These are phyloP conservation scores for Limonium bicolor DNA, from an alignment of 148 eudicot genomes.

Conservation along the genomic window DNA sequence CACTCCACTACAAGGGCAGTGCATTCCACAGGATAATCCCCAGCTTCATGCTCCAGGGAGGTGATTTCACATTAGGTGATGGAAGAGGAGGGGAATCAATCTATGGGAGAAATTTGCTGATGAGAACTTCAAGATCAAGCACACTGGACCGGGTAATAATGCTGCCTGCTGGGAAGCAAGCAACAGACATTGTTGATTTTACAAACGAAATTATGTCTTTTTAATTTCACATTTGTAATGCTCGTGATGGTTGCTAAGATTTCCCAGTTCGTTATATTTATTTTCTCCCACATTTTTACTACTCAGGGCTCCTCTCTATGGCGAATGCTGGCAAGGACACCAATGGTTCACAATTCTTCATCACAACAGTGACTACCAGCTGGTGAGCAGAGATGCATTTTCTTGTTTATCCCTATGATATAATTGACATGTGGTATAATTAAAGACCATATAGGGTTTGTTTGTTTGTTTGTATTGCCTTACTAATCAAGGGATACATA, in stretches of 20 bases:
- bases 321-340: constrained; percentile 90
- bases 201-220: too few relatives aligned
- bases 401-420: too few relatives aligned
- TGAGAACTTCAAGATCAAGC: constrained; percentile 94
- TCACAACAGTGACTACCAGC: constrained; percentile 90
- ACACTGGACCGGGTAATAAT: constrained; percentile 78
- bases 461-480: too few relatives aligned
- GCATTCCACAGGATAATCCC: constrained; percentile 88
- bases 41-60: constrained; percentile 96
- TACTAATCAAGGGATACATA: too few relatives aligned
- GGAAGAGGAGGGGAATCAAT: constrained; percentile 98
- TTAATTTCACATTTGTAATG: too few relatives aligned
- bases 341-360: constrained; percentile 95
- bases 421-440: too few relatives aligned
- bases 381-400: constrained; percentile 49
- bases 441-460: too few relatives aligned
- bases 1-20: constrained; percentile 94
- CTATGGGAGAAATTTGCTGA: constrained; percentile 96
- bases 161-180: too few relatives aligned
- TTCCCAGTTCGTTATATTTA: too few relatives aligned
- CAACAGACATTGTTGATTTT: too few relatives aligned
- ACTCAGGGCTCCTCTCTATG: constrained; percentile 89
- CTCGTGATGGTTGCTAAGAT: too few relatives aligned
- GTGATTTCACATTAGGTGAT: constrained; percentile 90
- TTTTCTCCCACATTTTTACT: too few relatives aligned